A percentile compares a stretch with the other conserved stretches of the same genome.
Evolutionary conservation across 148 eudicot species (phyloP).

Genomic region (Mesembryanthemum crystallinum): DNA sequence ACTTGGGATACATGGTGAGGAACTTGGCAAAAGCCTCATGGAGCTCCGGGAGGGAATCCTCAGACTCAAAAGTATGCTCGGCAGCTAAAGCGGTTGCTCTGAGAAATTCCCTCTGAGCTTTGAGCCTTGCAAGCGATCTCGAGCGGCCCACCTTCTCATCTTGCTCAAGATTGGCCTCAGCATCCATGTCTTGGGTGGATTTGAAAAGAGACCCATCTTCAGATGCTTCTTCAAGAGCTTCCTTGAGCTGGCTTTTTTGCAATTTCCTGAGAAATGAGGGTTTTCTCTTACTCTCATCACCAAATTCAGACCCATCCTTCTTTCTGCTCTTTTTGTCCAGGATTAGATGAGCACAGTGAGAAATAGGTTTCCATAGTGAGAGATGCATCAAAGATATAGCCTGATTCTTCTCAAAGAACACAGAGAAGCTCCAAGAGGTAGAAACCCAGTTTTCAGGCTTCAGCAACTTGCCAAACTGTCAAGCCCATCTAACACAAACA

Average conservation of each 20-base stretch:
- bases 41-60: slow-evolving; percentile 65
- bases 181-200: slow-evolving; percentile 55
- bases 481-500: slow-evolving; percentile 15
- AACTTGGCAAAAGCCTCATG: slow-evolving; percentile 73
- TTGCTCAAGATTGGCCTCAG: slow-evolving; percentile 44
- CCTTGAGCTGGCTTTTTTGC: slow-evolving; percentile 76
- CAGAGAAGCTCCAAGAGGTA: not conserved
- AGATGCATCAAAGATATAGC: slow-evolving; percentile 67
- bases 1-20: slow-evolving; percentile 82
- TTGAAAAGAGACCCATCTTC: slow-evolving; percentile 87
- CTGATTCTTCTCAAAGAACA: not conserved
- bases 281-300: slow-evolving; percentile 48
- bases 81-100: slow-evolving; percentile 91
- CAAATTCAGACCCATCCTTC: slow-evolving; percentile 53
- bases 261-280: slow-evolving; percentile 56
- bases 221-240: slow-evolving; percentile 94
- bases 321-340: slow-evolving; percentile 71
- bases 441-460: not conserved
- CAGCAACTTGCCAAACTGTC: not conserved
- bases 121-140: slow-evolving; percentile 70
- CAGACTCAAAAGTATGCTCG: slow-evolving; percentile 58
- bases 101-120: slow-evolving; percentile 77
- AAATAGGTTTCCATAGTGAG: slow-evolving; percentile 92
- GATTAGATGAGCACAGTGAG: slow-evolving; percentile 73
- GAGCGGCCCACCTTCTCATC: slow-evolving; percentile 75